Base-by-base conservation (phyloP, 768 basidiomycete species). In the Krasilnikovozyma curviuscula region DNA sequence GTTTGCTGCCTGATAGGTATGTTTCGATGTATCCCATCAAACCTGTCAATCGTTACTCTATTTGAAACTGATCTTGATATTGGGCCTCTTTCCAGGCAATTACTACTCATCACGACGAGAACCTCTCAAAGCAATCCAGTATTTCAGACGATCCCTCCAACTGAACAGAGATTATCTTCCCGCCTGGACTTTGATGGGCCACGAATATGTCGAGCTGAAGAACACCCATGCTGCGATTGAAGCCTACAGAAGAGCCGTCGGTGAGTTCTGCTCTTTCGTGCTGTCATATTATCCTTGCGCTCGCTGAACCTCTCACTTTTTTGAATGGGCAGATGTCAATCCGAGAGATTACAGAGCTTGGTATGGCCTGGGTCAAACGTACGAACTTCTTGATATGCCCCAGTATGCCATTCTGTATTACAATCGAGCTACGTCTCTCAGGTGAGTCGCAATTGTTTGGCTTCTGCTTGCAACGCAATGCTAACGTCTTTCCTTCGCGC, bases 151-250 rank as follows among this genome's bases (percentile, higher is more conserved):
- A 50, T 86, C 91, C 7, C 82, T 88, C n/a, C 80, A 89, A 59
- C 74, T 98, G 40, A 89, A 98, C 63, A 75, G 83, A 47, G 88
- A 82, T 2, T 97, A 88, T 65, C 71, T 97, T 38, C 83, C 88
- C 7, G 93, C 93, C 5, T 98, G 93, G 93, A 97, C 91, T 4
- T 67, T 98, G 54, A 88, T 98, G 85, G 93, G 93, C 1, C 93
- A 98, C 59, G 93, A 97, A 65, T 95, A 83, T 58, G 82, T 98
- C 37, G 93, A 98, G 67, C 79, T 93, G 79, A 97, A 97, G 67
- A 97, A 98, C 64, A 86, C 86, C 5, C 89, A 97, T 69, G 93
- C 93, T 2, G 91, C 93, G 14, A 93, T 97, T 47, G 93, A 97
- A 66, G 83, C 88, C 9, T 98, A 97, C 65, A 76, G 93, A 46